Base-by-base conservation (phyloP, 345 rosid genomes). In the Populus tremula region DNA sequence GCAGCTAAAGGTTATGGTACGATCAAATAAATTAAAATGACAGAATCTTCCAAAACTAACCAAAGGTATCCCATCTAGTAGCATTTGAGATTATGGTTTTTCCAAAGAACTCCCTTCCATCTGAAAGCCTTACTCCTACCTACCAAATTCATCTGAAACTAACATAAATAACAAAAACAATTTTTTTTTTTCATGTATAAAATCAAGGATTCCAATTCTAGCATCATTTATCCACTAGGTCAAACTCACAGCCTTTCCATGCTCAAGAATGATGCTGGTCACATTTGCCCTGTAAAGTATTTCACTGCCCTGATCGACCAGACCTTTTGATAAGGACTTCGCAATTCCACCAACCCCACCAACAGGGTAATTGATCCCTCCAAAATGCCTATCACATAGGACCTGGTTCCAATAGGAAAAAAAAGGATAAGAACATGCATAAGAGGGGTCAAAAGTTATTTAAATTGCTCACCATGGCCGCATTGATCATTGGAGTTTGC, bases 11-110 rank as follows among this genome's bases (percentile, higher is more conserved):
- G n/a, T 23, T 67, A 18, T 33, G 2, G 7, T 25, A 38, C 39
- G 67, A 25, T 21, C 33, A 41, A 71, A 71, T 64, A 68, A 73
- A 25, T 63, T 31, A 41, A 78, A 67, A 68, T 75, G 45, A 27
- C 38, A 61, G 75, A 62, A 70, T 25, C 54, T 64, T 53, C 66
- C 1, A 76, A 69, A 43, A 82, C 98, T 85, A 83, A 96, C 99
- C 97, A 83, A 96, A 96, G 33, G 99, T 96, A 81, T 92, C 98
- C 99, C 99, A 95, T 90, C 98, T 92, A 49, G 99, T 93, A 77
- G 98, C 98, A 85, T 93, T 95, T 77, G 99, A 95, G 74, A 95
- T 88, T 80, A 92, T 78, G 16, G 97, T 93, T 80, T 86, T 88
- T 62, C 93, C 92, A 16, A 81, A 92, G 85, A 90, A 82, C 64